Evolutionary conservation across 768 basidiomycete genomes (phyloP), one percentile per base, ranked within the genome.

Genomic region (Mrakia frigida): DNA sequence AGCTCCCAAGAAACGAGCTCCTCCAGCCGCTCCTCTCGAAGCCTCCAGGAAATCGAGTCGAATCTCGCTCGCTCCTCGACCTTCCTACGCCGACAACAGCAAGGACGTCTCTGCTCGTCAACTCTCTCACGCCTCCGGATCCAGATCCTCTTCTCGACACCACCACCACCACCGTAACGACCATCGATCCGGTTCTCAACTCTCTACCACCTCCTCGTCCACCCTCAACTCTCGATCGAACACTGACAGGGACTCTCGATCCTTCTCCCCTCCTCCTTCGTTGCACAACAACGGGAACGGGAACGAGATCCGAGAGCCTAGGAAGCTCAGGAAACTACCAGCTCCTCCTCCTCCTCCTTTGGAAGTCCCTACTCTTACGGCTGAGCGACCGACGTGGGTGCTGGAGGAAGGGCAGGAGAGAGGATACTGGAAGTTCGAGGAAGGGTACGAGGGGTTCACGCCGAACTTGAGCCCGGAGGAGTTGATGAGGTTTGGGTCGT

Each of bases 391-490:
- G 0, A 63, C 65, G 25, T 39, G 73, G n/a, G 67, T 37, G 25
- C 31, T 41, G 28, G 56, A 72, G 31, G 41, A 46, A 10, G 41
- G 41, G 56, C 56, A 25, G 73, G 73, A 43, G 41, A 52, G 28
- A 43, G 76, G 35, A 41, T 63, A 43, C 33, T 77, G 65, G 43
- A 14, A 31, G 23, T 78, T 78, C 39, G 77, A 78, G 65, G 67
- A 68, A 0, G 77, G 73, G 3, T 74, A 56, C 73, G 77, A 74
- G 25, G 77, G 77, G 16, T 78, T 78, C 37, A 78, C 67, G 11
- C 77, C 77, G 0, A 78, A 78, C 31, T 33, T 78, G 41, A 52
- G 63, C 18, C 77, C 77, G n/a, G 53, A 53, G 72, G 77, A 78
- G 59, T 61, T 78, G 18, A 31, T 74, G 65, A 46, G 67, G 37